A percentile compares a stretch with the other conserved stretches of the same genome.
phyloP scores from a whole-genome alignment of 2,329 filamentous ascomycete species.

The Rugonectria rugulosa region DNA sequence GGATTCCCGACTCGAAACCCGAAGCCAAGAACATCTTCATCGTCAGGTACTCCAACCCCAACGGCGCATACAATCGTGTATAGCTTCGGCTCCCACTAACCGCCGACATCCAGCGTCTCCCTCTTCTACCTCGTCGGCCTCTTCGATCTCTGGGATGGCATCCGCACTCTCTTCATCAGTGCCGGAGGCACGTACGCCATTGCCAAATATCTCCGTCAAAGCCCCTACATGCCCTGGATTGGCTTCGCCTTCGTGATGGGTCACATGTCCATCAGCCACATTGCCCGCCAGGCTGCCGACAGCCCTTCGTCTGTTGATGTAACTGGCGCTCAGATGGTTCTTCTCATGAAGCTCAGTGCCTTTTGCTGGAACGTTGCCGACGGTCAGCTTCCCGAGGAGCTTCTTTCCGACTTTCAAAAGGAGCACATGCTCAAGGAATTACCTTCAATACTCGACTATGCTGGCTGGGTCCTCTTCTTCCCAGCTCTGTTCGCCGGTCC shows the following conservation, averaged over 20 bases:
- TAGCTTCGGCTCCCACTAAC: neutral
- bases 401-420: conserved; percentile 87
- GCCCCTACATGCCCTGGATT: conserved; percentile 97
- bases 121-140: conserved; percentile 93
- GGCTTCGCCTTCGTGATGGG: conserved; percentile 94
- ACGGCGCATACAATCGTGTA: too few relatives aligned
- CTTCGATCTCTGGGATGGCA: conserved; percentile 89
- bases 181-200: conserved; percentile 83
- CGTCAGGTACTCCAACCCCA: conserved; percentile 64
- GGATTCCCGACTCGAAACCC: conserved; percentile 85
- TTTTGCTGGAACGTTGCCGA: conserved; percentile 99
- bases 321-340: conserved; percentile 95
- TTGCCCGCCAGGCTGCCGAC: conserved; percentile 77
- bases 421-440: conserved; percentile 79
- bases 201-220: conserved; percentile 77
- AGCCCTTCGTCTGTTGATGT: conserved; percentile 79
- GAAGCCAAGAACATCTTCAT: conserved; percentile 89
- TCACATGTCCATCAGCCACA: conserved; percentile 91
- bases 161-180: conserved; percentile 81
- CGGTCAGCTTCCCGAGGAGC: conserved; percentile 77
- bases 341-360: conserved; percentile 95
- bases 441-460: conserved; percentile 80
- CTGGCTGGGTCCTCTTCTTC: conserved; percentile 95
- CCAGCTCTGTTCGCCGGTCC: conserved; percentile 89
- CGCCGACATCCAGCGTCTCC: conserved; percentile 63